Conservation (phyloP, 1,139 yeast species). For the Blastobotrys serpentis region DNA sequence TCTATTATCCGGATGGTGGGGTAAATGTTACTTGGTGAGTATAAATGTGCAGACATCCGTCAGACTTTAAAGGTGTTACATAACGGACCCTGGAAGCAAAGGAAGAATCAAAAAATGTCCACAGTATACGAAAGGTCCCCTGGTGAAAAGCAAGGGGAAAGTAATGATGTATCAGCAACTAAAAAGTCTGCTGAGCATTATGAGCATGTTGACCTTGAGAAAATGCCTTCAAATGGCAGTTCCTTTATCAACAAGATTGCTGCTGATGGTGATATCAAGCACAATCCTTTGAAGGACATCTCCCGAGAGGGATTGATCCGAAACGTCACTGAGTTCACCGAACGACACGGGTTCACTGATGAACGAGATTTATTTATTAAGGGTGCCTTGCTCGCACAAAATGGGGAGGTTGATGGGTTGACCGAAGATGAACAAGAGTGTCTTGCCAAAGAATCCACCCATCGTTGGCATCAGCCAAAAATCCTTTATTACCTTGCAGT, state of each 20-base stretch:
- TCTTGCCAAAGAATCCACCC: constrained; percentile 53
- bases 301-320: constrained; percentile 38
- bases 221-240: constrained; percentile 2
- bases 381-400: constrained; percentile 76
- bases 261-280: constrained; percentile 28
- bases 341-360: constrained; percentile 55
- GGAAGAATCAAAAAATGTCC: background rate
- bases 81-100: background rate
- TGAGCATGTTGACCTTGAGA: constrained; percentile 6
- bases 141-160: background rate
- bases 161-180: background rate
- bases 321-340: constrained; percentile 71
- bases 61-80: too few species aligned
- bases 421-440: constrained; percentile 57
- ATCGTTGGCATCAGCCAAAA: constrained; percentile 65
- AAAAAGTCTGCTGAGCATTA: constrained; percentile 5
- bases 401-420: constrained; percentile 61
- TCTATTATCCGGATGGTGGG: constrained; percentile 1
- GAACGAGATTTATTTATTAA: constrained; percentile 59
- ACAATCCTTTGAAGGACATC: constrained; percentile 29
- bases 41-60: background rate
- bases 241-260: constrained; percentile 23
- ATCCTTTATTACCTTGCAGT: constrained; percentile 63
- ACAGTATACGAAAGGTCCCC: constrained; percentile 1
- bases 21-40: background rate